These are phyloP conservation scores for Colletotrichum theobromicola DNA, from an alignment of 2,329 filamentous ascomycete species.

Conservation along the genomic window DNA sequence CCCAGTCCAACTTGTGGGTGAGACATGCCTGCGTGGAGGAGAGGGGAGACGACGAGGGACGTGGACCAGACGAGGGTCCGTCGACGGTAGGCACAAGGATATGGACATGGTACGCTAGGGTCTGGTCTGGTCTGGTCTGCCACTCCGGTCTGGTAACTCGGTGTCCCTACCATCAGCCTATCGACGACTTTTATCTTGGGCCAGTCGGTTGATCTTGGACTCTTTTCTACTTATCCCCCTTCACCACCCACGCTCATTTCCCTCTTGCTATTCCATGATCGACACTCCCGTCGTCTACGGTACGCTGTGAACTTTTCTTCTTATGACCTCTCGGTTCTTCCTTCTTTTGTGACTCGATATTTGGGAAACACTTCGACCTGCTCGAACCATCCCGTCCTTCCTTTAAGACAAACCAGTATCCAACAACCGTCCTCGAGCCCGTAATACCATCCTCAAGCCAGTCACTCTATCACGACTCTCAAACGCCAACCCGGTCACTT, in stretches of 20 bases:
- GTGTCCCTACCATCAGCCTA: slow-evolving; percentile 27
- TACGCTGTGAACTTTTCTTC: slow-evolving; percentile 49
- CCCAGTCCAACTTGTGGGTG: slow-evolving; percentile 47
- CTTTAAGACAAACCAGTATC: slow-evolving; percentile 38
- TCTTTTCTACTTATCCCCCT: slow-evolving; percentile 57
- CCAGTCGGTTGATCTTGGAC: slow-evolving; percentile 42
- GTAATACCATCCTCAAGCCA: slow-evolving; percentile 32
- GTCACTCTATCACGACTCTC: slow-evolving; percentile 31
- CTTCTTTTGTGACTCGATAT: slow-evolving; percentile 52
- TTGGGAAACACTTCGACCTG: slow-evolving; percentile 44
- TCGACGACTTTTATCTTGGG: slow-evolving; percentile 45
- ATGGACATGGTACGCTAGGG: slow-evolving; percentile 30
- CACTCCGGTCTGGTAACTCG: slow-evolving; percentile 6
- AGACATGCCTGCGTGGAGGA: slow-evolving; percentile 51
- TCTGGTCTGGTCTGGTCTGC: slow-evolving; percentile 22
- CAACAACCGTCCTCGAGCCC: slow-evolving; percentile 24
- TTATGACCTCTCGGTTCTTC: slow-evolving; percentile 55
- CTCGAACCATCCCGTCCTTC: slow-evolving; percentile 45
- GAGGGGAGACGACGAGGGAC: slow-evolving; percentile 27
- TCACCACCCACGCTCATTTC: slow-evolving; percentile 42
- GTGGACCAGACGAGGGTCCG: slow-evolving; percentile 30
- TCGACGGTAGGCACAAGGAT: slow-evolving; percentile 1
- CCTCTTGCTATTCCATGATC: slow-evolving; percentile 49
- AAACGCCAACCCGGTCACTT: slow-evolving; percentile 22
- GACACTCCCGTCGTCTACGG: slow-evolving; percentile 51